Evolutionary conservation across 192 early-diverging fungal species (phyloP).

Genomic region (Umbelopsis ramanniana): DNA sequence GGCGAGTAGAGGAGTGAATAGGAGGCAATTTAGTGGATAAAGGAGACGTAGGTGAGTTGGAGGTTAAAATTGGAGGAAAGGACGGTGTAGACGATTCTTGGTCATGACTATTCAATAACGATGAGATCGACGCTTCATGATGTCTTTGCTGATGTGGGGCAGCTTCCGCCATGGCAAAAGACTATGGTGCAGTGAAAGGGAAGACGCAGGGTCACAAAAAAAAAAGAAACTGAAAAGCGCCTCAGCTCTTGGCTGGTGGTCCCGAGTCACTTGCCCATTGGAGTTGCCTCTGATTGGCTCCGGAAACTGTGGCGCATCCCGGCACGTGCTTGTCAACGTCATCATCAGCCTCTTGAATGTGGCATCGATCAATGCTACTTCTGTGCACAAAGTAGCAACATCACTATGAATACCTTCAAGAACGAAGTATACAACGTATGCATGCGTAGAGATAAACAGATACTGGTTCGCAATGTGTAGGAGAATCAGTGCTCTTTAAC

Average conservation of each 20-base stretch:
- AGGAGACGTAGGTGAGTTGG: background rate
- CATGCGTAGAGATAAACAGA: too few relatives aligned
- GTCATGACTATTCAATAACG: slow-evolving; percentile 13
- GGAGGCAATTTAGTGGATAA: slow-evolving; percentile 7
- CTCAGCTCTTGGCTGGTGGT: slow-evolving; percentile 14
- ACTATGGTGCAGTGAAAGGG: background rate
- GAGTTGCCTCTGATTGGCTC: background rate
- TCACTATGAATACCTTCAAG: too few relatives aligned
- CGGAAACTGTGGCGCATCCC: background rate
- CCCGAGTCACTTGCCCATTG: slow-evolving; percentile 4
- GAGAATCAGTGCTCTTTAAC: too few relatives aligned
- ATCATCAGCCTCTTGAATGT: background rate
- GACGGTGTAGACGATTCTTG: slow-evolving; percentile 7
- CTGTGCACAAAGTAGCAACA: too few relatives aligned
- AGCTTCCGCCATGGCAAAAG: background rate
- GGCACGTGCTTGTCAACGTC: background rate
- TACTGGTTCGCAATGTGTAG: too few relatives aligned
- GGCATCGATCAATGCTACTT: too few relatives aligned
- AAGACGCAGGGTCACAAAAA: slow-evolving; percentile 6
- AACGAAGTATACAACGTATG: too few relatives aligned
- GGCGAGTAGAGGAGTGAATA: slow-evolving; percentile 5
- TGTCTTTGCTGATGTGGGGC: slow-evolving; percentile 15
- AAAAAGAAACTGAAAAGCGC: background rate
- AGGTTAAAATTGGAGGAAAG: background rate
- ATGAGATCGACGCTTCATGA: slow-evolving; percentile 15